Percentiles rank a stretch among this genome's conserved stretches.
Evolutionary conservation across 2,329 filamentous ascomycete genomes (phyloP).

Genomic region (Cladosporium oxysporum): DNA sequence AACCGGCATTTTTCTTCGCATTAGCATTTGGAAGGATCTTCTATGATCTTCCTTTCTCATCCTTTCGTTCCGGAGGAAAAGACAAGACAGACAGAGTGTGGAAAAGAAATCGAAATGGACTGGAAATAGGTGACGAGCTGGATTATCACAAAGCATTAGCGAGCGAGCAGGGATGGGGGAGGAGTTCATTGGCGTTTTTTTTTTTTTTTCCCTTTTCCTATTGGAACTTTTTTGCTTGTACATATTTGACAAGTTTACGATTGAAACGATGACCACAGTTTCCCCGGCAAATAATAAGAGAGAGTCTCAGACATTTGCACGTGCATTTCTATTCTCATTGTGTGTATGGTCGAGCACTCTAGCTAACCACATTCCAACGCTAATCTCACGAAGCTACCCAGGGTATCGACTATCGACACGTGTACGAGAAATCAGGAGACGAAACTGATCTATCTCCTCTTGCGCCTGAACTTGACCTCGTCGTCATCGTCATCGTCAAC

Average conservation of each 20-base stretch:
- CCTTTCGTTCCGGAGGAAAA: not conserved
- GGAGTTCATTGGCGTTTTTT: not conserved
- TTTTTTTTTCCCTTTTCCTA: not conserved
- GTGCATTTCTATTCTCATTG: not conserved
- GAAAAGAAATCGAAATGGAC: not conserved
- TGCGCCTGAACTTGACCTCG: constrained; percentile 56
- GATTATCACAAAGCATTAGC: not conserved
- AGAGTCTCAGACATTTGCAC: not conserved
- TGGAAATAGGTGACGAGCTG: not conserved
- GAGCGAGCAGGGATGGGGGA: not conserved
- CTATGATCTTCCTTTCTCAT: not conserved
- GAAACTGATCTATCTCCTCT: constrained; percentile 30
- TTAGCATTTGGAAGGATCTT: not conserved
- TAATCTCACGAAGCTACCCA: not conserved
- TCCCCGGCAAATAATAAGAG: not conserved
- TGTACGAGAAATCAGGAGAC: not conserved
- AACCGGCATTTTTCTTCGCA: not conserved
- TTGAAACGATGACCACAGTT: not conserved
- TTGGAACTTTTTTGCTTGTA: not conserved
- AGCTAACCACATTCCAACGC: not conserved
- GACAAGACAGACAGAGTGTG: not conserved
- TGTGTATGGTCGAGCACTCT: not conserved
- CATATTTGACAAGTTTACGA: not conserved
- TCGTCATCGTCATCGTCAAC: constrained; percentile 59
- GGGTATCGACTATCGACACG: not conserved